Percentiles rank a stretch among this genome's conserved stretches.
These are phyloP conservation scores for Didymella lethalis DNA, from an alignment of 2,329 filamentous ascomycete species.

Conservation along the genomic window DNA sequence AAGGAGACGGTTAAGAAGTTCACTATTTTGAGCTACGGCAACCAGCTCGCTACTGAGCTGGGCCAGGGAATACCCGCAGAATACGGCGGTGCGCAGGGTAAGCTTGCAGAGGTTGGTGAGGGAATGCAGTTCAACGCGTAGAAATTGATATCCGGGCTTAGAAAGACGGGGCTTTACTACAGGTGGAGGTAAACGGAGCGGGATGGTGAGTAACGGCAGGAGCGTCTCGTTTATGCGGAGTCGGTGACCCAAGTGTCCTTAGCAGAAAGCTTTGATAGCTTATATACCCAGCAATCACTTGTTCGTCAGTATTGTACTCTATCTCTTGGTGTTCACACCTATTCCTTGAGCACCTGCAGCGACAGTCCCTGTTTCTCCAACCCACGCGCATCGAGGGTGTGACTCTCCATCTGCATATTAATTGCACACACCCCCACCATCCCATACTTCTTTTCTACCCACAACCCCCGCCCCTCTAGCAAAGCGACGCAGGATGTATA, in stretches of 20 bases:
- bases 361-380: no score
- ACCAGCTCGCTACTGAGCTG: slow-evolving; percentile 71
- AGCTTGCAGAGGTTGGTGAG: slow-evolving; percentile 56
- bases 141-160: background rate
- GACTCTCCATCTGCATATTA: no score
- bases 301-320: background rate
- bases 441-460: no score
- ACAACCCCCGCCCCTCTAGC: no score
- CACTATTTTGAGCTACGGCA: slow-evolving; percentile 64
- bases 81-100: slow-evolving; percentile 77
- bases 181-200: background rate
- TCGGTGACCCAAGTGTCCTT: background rate
- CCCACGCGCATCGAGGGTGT: no score
- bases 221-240: slow-evolving; percentile 3
- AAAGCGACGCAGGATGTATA: no score
- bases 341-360: background rate
- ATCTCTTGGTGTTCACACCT: background rate
- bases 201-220: slow-evolving; percentile 31
- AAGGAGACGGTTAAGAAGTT: slow-evolving; percentile 61
- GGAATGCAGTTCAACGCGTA: slow-evolving; percentile 50
- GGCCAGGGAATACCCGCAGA: slow-evolving; percentile 72
- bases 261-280: slow-evolving; percentile 18
- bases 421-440: no score
- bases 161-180: no score
- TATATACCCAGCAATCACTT: slow-evolving; percentile 28